Percentiles rank a stretch among this genome's conserved stretches.
phyloP scores from a whole-genome alignment of 768 basidiomycete species.

The Serendipita sp. region DNA sequence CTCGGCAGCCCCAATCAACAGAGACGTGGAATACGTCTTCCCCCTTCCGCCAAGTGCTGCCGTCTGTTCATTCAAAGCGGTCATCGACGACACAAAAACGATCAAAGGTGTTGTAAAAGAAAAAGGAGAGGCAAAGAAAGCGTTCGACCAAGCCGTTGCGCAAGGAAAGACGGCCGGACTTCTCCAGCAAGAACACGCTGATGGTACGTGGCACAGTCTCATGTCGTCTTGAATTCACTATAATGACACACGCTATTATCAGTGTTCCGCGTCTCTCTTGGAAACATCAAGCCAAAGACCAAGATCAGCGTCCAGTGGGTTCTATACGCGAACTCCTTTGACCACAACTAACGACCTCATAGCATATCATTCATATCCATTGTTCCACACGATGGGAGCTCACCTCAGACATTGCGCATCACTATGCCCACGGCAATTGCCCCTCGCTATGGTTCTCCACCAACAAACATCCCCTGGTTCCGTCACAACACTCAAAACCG shows the following conservation, averaged over 20 bases:
- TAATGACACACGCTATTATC: not conserved
- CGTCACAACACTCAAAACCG: not conserved
- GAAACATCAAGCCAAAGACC: constrained; percentile 7
- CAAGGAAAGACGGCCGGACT: constrained; percentile 12
- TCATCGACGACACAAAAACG: constrained; percentile 27
- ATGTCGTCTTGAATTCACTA: not conserved
- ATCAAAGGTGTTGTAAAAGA: constrained; percentile 25
- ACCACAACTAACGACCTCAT: not conserved
- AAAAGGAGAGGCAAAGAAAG: constrained; percentile 11
- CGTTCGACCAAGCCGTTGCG: constrained; percentile 11
- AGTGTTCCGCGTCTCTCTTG: constrained; percentile 9
- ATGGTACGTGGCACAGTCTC: not conserved
- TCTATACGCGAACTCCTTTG: not conserved
- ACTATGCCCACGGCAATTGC: constrained; percentile 11
- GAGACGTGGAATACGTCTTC: constrained; percentile 31
- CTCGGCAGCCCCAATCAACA: not conserved
- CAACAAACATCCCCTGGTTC: not conserved
- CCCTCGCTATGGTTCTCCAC: constrained; percentile 9
- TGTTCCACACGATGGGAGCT: constrained; percentile 16
- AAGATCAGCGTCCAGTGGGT: constrained; percentile 8
- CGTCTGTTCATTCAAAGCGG: constrained; percentile 39
- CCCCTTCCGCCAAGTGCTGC: constrained; percentile 42
- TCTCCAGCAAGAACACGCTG: constrained; percentile 9
- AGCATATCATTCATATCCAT: constrained; percentile 9
- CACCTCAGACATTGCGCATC: constrained; percentile 20